Percentiles rank a stretch among this genome's conserved stretches.
Conservation (phyloP, 441 rosid species). For the Metrosideros polymorpha region DNA sequence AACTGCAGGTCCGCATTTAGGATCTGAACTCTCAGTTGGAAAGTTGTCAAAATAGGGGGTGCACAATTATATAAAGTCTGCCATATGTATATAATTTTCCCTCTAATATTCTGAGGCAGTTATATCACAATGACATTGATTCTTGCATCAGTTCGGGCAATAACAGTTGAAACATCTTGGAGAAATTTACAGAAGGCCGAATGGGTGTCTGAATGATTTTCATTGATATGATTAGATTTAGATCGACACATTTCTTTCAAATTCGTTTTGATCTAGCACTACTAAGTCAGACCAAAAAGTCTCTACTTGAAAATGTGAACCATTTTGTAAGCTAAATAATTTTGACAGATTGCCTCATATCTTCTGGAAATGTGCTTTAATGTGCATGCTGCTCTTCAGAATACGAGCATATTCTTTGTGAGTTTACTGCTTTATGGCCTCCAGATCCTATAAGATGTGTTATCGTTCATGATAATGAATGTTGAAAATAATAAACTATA, state of each 20-base stretch:
- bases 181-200: background rate
- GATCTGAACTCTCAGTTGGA: background rate
- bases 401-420: background rate
- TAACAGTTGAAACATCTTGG: background rate
- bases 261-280: background rate
- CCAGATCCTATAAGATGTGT: background rate
- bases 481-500: background rate
- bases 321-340: background rate
- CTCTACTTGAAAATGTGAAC: background rate
- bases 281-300: background rate
- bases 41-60: background rate
- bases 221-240: background rate
- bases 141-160: background rate
- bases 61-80: background rate
- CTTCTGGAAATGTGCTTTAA: background rate
- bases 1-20: background rate
- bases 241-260: background rate
- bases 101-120: background rate
- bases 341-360: background rate
- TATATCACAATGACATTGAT: background rate
- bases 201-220: background rate
- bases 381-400: background rate
- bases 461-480: background rate
- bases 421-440: background rate
- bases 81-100: background rate